These are phyloP conservation scores for Primulina tabacum DNA, from an alignment of 257 asterid species.

Conservation along the genomic window DNA sequence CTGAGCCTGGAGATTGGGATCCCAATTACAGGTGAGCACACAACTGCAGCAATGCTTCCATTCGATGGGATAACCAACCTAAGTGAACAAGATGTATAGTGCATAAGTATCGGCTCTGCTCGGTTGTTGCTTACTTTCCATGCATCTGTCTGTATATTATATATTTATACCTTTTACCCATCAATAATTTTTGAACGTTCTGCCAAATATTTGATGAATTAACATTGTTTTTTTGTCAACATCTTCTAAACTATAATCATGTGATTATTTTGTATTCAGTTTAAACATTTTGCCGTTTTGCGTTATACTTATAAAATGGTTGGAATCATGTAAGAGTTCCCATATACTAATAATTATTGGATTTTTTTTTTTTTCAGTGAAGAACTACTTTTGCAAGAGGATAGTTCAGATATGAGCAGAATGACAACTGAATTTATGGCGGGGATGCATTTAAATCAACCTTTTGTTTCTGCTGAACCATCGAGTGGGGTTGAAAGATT, in stretches of 20 bases:
- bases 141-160: not conserved
- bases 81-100: constrained; percentile 12
- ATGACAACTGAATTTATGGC: constrained; percentile 60
- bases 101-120: constrained; percentile 8
- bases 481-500: constrained; percentile 52
- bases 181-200: not conserved
- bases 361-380: constrained; percentile 53
- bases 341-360: not conserved
- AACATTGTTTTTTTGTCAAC: not conserved
- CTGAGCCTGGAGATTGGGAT: constrained; percentile 99
- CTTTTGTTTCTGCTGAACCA: constrained; percentile 45
- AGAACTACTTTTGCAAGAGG: constrained; percentile 91
- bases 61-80: constrained; percentile 1
- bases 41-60: constrained; percentile 18
- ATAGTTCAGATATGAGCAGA: constrained; percentile 60
- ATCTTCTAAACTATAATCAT: not conserved
- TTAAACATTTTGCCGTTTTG: too few relatives aligned
- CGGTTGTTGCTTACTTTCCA: not conserved
- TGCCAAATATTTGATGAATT: not conserved
- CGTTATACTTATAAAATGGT: too few relatives aligned
- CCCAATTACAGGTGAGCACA: constrained; percentile 87
- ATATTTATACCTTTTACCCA: not conserved
- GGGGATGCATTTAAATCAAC: constrained; percentile 64
- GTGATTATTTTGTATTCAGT: too few relatives aligned
- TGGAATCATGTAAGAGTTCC: not conserved